phyloP scores from a whole-genome alignment of 305 asterid species.

The Solanum hybrid region DNA sequence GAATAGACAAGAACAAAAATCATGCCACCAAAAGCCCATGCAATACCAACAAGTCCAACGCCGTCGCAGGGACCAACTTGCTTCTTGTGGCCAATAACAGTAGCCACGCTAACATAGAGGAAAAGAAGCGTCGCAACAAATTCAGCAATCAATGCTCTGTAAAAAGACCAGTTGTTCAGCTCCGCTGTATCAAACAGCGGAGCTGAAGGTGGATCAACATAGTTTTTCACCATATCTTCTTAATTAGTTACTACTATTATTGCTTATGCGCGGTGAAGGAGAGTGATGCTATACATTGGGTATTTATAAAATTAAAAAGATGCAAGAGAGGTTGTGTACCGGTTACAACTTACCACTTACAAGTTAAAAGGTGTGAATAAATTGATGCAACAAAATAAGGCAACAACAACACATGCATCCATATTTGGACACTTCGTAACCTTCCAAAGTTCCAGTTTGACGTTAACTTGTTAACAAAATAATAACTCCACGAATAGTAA shows the following conservation, averaged over 20 bases:
- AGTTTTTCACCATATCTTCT: background rate
- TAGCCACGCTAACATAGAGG: constrained; percentile 9
- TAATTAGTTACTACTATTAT: background rate
- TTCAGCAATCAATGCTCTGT: constrained; percentile 15
- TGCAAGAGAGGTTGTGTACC: background rate
- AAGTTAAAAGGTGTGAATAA: background rate
- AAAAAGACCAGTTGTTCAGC: constrained; percentile 8
- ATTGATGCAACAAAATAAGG: background rate
- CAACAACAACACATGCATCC: background rate
- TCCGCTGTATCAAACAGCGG: background rate
- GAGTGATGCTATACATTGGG: background rate
- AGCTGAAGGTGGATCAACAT: constrained; percentile 5
- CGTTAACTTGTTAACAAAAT: background rate
- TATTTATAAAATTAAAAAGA: background rate
- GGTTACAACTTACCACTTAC: background rate
- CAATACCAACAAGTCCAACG: constrained; percentile 11
- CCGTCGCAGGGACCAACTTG: background rate
- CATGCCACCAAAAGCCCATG: constrained; percentile 19
- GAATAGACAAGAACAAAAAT: constrained; percentile 10
- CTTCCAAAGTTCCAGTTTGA: background rate
- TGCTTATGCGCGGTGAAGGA: background rate
- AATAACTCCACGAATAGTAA: background rate
- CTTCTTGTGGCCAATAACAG: constrained; percentile 15
- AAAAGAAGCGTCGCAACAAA: constrained; percentile 13
- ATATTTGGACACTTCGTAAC: background rate